Conservation (phyloP, 805 yeast species). For the Cephaloascus fragrans region DNA sequence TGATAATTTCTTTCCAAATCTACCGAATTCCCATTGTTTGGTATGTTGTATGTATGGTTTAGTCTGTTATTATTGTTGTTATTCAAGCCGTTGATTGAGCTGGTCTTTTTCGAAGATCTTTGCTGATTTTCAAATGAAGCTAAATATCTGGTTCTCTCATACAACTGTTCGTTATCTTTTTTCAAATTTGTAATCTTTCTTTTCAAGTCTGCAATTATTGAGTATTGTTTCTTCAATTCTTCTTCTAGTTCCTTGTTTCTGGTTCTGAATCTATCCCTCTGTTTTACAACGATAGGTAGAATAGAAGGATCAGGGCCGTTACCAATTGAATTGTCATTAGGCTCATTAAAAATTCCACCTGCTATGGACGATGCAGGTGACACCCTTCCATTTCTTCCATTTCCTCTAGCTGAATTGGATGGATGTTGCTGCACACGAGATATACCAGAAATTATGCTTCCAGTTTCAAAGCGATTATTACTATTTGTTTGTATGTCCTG, state of each 20-base stretch:
- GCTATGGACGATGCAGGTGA: conserved; percentile 47
- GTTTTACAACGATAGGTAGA: conserved; percentile 84
- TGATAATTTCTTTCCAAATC: conserved; percentile 55
- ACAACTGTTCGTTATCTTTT: conserved; percentile 67
- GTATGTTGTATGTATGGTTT: conserved; percentile 6
- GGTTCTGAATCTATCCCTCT: conserved; percentile 86
- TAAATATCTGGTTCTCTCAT: conserved; percentile 65
- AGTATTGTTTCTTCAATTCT: conserved; percentile 53
- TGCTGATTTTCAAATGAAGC: conserved; percentile 35
- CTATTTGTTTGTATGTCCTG: conserved; percentile 27
- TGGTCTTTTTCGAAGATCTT: conserved; percentile 13
- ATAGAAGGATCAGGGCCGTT: conserved; percentile 35
- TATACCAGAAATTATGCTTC: conserved; percentile 58
- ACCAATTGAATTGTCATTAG: not conserved
- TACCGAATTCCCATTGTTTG: conserved; percentile 9
- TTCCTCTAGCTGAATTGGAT: conserved; percentile 13
- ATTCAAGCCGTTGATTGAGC: conserved; percentile 18
- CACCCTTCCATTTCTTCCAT: conserved; percentile 21
- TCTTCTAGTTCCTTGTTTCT: conserved; percentile 78
- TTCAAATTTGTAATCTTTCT: conserved; percentile 56
- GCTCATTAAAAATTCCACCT: conserved; percentile 18
- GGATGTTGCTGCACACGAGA: conserved; percentile 23
- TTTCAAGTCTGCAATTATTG: conserved; percentile 47
- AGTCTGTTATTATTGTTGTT: conserved; percentile 10
- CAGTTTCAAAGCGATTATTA: conserved; percentile 46